phyloP scores from a whole-genome alignment of 805 yeast species.

The Nakazawaea wyomingensis region DNA sequence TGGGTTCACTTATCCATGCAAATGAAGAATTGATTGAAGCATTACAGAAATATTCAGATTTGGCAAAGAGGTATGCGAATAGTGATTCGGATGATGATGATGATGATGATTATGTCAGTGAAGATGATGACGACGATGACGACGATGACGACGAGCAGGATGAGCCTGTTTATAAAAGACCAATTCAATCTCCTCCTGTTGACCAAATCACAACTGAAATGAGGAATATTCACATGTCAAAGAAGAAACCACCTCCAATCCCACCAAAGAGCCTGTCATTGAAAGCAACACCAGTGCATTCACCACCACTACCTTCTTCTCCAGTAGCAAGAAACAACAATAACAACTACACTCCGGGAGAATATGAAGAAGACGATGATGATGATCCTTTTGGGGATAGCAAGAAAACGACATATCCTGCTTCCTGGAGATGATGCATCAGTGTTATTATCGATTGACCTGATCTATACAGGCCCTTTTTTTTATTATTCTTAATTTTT shows the following conservation, averaged over 20 bases:
- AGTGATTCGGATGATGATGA: slow-evolving; percentile 38
- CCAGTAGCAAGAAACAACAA: not conserved
- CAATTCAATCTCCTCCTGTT: too few species aligned
- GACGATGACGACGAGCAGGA: slow-evolving; percentile 8
- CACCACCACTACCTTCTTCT: not conserved
- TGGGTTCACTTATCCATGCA: slow-evolving; percentile 84
- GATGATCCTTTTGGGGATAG: slow-evolving; percentile 53
- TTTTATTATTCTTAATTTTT: not conserved
- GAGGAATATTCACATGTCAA: not conserved
- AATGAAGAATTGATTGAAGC: slow-evolving; percentile 84
- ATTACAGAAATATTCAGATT: slow-evolving; percentile 61
- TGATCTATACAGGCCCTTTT: too few species aligned
- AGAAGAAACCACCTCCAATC: slow-evolving; percentile 10
- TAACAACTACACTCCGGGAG: slow-evolving; percentile 17
- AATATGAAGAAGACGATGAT: slow-evolving; percentile 18
- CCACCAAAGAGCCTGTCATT: slow-evolving; percentile 9
- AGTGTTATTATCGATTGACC: not conserved
- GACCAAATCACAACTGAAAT: too few species aligned
- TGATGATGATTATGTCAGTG: slow-evolving; percentile 33
- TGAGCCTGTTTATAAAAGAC: not conserved
- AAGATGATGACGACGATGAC: slow-evolving; percentile 32
- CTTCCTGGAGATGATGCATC: slow-evolving; percentile 3
- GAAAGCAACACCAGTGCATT: not conserved
- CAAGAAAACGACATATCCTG: slow-evolving; percentile 20
- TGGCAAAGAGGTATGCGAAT: slow-evolving; percentile 37